Conservation (phyloP, 768 basidiomycete genomes). For the Psilocybe tampanensis region DNA sequence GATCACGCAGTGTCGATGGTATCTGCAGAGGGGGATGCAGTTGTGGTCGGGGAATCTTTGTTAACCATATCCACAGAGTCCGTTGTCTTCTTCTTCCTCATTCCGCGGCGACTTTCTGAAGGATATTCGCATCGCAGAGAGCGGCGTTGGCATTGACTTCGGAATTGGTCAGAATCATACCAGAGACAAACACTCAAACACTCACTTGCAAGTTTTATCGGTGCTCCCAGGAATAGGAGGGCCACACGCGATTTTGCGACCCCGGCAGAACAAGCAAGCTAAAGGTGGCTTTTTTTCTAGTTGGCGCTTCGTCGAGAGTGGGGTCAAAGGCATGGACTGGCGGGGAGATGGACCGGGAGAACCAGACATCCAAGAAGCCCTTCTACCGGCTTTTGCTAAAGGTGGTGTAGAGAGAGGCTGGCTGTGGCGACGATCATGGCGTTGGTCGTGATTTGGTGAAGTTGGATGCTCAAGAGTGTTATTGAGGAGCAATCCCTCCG, state of each 20-base stretch:
- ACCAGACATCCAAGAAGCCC: constrained; percentile 4
- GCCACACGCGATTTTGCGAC: constrained; percentile 71
- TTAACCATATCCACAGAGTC: constrained; percentile 8
- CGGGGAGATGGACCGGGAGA: constrained; percentile 1
- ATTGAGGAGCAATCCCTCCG: neutral
- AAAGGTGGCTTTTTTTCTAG: constrained; percentile 58
- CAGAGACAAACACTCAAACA: constrained; percentile 15
- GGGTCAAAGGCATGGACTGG: constrained; percentile 24
- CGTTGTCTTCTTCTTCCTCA: constrained; percentile 52
- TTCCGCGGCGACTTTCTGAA: constrained; percentile 67
- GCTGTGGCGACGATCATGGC: neutral
- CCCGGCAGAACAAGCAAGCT: constrained; percentile 67
- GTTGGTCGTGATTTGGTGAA: neutral
- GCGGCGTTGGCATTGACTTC: constrained; percentile 73
- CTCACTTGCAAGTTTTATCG: constrained; percentile 70
- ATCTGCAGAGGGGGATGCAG: constrained; percentile 17
- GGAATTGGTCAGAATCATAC: constrained; percentile 8
- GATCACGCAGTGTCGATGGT: neutral
- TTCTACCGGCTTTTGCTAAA: neutral
- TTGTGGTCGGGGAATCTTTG: neutral
- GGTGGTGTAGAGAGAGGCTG: neutral
- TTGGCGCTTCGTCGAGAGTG: constrained; percentile 31
- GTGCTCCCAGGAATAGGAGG: constrained; percentile 54
- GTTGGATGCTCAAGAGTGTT: neutral
- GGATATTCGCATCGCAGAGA: constrained; percentile 75